These are phyloP conservation scores for Oenanthe javanica DNA, from an alignment of 140 eudicot genomes.

Conservation along the genomic window DNA sequence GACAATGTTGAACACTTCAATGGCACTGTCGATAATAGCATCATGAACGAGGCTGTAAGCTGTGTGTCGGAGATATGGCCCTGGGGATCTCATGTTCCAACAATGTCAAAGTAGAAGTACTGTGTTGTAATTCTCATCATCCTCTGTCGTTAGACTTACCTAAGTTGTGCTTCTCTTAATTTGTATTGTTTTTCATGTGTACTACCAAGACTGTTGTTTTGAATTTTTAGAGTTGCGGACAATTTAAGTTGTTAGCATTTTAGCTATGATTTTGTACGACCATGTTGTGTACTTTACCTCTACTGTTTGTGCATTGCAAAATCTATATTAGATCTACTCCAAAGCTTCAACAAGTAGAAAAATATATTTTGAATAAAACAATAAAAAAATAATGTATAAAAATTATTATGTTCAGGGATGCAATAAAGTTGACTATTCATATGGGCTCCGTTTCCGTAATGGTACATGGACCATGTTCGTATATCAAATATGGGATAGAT, in stretches of 20 bases:
- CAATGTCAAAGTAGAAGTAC: slow-evolving; percentile 31
- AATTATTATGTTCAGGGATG: too few relatives aligned
- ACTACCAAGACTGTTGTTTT: neutral
- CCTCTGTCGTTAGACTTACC: neutral
- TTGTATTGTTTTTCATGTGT: neutral
- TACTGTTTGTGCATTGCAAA: too few relatives aligned
- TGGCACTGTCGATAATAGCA: slow-evolving; percentile 35
- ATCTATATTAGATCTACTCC: too few relatives aligned
- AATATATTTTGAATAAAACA: too few relatives aligned
- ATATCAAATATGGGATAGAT: too few relatives aligned
- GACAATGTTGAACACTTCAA: slow-evolving; percentile 28
- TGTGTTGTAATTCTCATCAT: neutral
- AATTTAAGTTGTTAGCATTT: neutral
- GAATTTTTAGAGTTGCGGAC: neutral
- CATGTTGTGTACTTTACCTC: too few relatives aligned
- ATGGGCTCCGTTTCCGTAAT: too few relatives aligned
- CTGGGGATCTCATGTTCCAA: slow-evolving; percentile 40
- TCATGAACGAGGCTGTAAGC: slow-evolving; percentile 38
- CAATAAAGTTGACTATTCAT: too few relatives aligned
- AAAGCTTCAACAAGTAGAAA: too few relatives aligned
- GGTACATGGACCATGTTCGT: too few relatives aligned
- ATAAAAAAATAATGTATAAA: too few relatives aligned
- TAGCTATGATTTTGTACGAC: neutral
- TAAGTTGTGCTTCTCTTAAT: neutral
- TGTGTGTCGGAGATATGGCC: slow-evolving; percentile 57